A percentile compares a stretch with the other conserved stretches of the same genome.
phyloP scores from a whole-genome alignment of 1,284 basidiomycete genomes.

The Psilocybe mexicana region DNA sequence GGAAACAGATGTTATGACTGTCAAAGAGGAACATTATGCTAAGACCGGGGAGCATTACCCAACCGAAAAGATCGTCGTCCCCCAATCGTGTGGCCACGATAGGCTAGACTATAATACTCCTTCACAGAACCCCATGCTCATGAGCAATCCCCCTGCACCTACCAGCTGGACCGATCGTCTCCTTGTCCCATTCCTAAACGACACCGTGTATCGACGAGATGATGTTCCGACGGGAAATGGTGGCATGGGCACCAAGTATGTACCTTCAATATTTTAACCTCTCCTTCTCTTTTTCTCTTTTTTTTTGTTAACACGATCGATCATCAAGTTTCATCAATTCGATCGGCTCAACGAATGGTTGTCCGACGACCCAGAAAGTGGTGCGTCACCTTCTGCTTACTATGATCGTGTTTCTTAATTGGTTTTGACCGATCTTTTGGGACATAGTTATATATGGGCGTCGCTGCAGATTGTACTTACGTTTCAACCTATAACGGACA shows the following conservation, averaged over 20 bases:
- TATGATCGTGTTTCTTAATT: background rate
- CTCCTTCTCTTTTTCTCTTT: background rate
- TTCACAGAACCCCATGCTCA: slow-evolving; percentile 53
- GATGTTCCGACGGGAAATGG: slow-evolving; percentile 57
- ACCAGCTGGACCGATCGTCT: slow-evolving; percentile 30
- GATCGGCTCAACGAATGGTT: slow-evolving; percentile 73
- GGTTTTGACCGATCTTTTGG: background rate
- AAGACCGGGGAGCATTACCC: slow-evolving; percentile 29
- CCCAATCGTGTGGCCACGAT: slow-evolving; percentile 69
- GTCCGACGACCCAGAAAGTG: slow-evolving; percentile 73
- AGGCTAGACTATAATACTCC: slow-evolving; percentile 67
- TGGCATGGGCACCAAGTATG: slow-evolving; percentile 55
- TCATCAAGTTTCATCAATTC: slow-evolving; percentile 58
- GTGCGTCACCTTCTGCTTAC: slow-evolving; percentile 42
- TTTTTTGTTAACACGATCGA: slow-evolving; percentile 1
- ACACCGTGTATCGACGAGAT: slow-evolving; percentile 45
- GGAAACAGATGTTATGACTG: slow-evolving; percentile 62
- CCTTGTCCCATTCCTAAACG: slow-evolving; percentile 37
- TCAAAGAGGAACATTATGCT: slow-evolving; percentile 46
- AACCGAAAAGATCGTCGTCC: slow-evolving; percentile 25
- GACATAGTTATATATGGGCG: slow-evolving; percentile 71
- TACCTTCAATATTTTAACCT: slow-evolving; percentile 15
- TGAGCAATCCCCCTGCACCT: slow-evolving; percentile 28
- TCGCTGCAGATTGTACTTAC: slow-evolving; percentile 89
- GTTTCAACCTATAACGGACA: slow-evolving; percentile 59